Evolutionary conservation across 2,329 filamentous ascomycete genomes (phyloP).

Genomic region (Gliomastix tumulicola): DNA sequence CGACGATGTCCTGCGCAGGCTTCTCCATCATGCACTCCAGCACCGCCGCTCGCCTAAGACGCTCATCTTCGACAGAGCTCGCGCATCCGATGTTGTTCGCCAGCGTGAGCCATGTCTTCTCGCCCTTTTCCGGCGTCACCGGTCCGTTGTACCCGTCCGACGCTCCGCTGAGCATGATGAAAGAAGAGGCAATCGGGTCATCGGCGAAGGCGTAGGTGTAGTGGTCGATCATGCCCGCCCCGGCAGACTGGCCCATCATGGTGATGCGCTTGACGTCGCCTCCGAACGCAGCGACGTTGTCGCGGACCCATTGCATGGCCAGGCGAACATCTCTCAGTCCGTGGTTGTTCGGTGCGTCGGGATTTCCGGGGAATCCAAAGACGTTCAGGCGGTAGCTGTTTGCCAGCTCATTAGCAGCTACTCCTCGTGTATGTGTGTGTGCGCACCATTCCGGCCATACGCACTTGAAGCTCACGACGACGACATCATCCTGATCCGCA

Average conservation of each 20-base stretch:
- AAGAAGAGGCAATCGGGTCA: conserved; percentile 44
- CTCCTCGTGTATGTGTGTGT: too few relatives aligned
- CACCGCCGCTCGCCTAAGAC: too few relatives aligned
- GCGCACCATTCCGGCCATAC: too few relatives aligned
- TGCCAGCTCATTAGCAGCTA: too few relatives aligned
- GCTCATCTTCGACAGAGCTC: too few relatives aligned
- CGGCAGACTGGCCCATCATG: conserved; percentile 22
- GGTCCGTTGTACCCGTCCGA: too few relatives aligned
- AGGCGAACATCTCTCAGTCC: conserved; percentile 18
- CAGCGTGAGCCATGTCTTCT: too few relatives aligned
- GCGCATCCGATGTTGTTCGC: too few relatives aligned
- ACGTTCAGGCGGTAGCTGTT: conserved; percentile 35
- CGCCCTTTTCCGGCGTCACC: too few relatives aligned
- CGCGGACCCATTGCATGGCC: conserved; percentile 21
- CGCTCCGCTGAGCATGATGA: too few relatives aligned
- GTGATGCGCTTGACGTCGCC: conserved; percentile 19
- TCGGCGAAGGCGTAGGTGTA: conserved; percentile 40
- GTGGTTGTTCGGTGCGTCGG: conserved; percentile 13
- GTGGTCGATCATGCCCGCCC: conserved; percentile 31
- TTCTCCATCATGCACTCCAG: too few relatives aligned
- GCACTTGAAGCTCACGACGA: conserved; percentile 34
- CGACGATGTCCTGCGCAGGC: too few relatives aligned
- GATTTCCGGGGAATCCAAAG: conserved; percentile 30
- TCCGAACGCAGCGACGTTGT: conserved; percentile 20
- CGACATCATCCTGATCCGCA: conserved; percentile 25